A percentile compares a stretch with the other conserved stretches of the same genome.
Evolutionary conservation across 2,329 filamentous ascomycete genomes (phyloP).

Genomic region (Fusarium camptoceras): DNA sequence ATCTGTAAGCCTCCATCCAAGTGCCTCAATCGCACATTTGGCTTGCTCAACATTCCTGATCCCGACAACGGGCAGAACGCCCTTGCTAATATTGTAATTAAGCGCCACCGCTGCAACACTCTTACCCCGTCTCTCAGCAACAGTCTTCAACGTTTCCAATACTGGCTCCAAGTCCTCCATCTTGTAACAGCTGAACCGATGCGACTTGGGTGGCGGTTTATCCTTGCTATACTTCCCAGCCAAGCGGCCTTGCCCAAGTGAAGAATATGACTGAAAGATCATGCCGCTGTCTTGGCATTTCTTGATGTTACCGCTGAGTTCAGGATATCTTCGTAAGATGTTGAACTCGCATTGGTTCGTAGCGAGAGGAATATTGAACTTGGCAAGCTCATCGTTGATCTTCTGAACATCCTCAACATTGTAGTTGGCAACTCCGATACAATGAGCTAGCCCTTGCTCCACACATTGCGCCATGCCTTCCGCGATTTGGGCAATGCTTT

Average conservation of each 20-base stretch:
- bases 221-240: constrained; percentile 15
- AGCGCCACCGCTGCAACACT: constrained; percentile 3
- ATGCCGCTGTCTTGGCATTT: constrained; percentile 11
- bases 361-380: constrained; percentile 21
- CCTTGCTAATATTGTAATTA: constrained; percentile 20
- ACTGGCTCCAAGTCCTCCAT: constrained; percentile 13
- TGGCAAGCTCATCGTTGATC: constrained; percentile 19
- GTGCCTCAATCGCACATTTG: constrained; percentile 1
- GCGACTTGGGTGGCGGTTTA: background rate
- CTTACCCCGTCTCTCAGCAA: constrained; percentile 10
- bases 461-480: constrained; percentile 28
- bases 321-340: constrained; percentile 12
- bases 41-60: constrained; percentile 21
- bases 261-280: constrained; percentile 26
- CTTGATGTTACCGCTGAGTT: background rate
- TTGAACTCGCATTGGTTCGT: constrained; percentile 28
- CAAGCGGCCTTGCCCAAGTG: background rate
- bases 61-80: constrained; percentile 4
- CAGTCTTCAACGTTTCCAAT: background rate
- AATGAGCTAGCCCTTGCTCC: constrained; percentile 7
- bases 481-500: background rate
- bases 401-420: background rate
- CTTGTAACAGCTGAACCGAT: background rate
- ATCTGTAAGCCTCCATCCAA: constrained; percentile 15
- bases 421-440: constrained; percentile 17